These are phyloP conservation scores for Citrus hindsii DNA, from an alignment of 345 rosid species.

Conservation along the genomic window DNA sequence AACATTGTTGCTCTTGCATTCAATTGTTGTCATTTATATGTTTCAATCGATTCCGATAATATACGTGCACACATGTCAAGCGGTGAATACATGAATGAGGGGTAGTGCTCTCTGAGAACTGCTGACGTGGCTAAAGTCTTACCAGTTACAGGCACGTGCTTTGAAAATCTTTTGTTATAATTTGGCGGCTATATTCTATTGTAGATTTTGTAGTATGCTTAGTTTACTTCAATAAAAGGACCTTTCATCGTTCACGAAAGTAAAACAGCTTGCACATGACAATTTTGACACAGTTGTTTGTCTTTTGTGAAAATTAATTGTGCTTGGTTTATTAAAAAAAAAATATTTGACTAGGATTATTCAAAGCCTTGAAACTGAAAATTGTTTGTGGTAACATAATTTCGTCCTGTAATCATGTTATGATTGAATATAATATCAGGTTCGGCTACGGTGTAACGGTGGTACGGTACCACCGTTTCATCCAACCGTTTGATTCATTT, in stretches of 20 bases:
- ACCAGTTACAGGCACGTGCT: neutral
- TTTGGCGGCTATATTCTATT: neutral
- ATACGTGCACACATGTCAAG: too few species aligned
- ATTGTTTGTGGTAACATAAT: too few species aligned
- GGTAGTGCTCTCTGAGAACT: too few species aligned
- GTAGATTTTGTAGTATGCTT: neutral
- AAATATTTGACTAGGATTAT: neutral
- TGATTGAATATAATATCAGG: neutral
- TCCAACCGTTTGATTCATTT: fast-evolving
- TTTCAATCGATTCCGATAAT: too few species aligned
- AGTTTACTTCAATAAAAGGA: neutral
- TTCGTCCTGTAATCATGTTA: neutral
- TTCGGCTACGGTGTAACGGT: fast-evolving
- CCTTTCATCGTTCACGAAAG: neutral
- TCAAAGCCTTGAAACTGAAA: neutral
- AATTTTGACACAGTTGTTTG: neutral
- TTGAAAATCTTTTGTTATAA: neutral
- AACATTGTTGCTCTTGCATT: too few species aligned
- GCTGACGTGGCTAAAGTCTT: neutral
- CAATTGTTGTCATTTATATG: too few species aligned
- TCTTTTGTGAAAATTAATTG: neutral
- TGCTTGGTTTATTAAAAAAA: too few species aligned
- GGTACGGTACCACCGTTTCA: fast-evolving
- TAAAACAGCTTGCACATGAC: neutral
- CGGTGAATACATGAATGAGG: too few species aligned